Conservation (phyloP, 805 yeast genomes). For the Wickerhamomyces silvicola region DNA sequence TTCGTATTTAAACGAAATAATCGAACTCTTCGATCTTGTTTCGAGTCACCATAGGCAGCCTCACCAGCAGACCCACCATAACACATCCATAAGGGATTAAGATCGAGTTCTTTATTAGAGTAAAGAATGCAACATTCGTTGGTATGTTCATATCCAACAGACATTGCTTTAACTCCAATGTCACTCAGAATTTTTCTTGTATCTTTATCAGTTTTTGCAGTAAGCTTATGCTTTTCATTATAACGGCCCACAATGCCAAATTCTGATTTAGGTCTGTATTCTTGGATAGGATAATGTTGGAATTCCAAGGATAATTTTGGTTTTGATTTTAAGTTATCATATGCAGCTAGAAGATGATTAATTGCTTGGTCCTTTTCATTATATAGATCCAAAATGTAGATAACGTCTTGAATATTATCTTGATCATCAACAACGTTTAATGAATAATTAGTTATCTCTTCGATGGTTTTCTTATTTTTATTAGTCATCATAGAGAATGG, state of each 20-base stretch:
- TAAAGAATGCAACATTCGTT: conserved; percentile 56
- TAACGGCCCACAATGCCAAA: conserved; percentile 35
- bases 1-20: conserved; percentile 43
- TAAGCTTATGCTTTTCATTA: conserved; percentile 31
- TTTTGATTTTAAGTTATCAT: conserved; percentile 17
- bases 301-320: conserved; percentile 47
- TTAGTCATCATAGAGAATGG: conserved; percentile 40
- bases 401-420: conserved; percentile 25
- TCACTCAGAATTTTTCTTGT: conserved; percentile 37
- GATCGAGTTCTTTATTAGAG: conserved; percentile 5
- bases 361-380: conserved; percentile 31
- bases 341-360: conserved; percentile 26
- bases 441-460: conserved; percentile 44
- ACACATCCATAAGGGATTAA: conserved; percentile 48
- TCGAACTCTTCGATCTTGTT: conserved; percentile 44
- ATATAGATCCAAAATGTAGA: conserved; percentile 52
- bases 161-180: conserved; percentile 44
- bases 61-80: conserved; percentile 64
- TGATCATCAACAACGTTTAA: conserved; percentile 28
- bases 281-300: conserved; percentile 63
- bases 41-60: conserved; percentile 54
- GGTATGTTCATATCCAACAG: conserved; percentile 67
- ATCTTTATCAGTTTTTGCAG: conserved; percentile 28
- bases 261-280: conserved; percentile 36
- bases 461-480: conserved; percentile 30